phyloP scores from a whole-genome alignment of 352 stramenopile genomes.

The Pythium brassicae region DNA sequence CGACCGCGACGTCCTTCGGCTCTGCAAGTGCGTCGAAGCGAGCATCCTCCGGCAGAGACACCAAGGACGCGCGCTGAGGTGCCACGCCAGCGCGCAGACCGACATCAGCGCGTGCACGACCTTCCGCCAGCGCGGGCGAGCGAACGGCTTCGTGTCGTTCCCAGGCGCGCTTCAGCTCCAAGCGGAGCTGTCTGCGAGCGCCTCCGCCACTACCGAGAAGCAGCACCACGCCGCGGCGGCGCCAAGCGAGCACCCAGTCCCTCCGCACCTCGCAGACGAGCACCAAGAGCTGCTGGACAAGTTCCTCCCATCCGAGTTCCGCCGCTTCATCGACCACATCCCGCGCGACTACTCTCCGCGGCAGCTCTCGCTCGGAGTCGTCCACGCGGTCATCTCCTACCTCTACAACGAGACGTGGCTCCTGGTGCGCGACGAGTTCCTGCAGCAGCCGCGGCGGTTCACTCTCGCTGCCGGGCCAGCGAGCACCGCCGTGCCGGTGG shows the following conservation, averaged over 20 bases:
- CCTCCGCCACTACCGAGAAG: not conserved
- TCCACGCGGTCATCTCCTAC: slow-evolving; percentile 42
- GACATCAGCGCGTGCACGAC: slow-evolving; percentile 26
- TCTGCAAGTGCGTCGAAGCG: slow-evolving; percentile 32
- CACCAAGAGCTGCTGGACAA: slow-evolving; percentile 27
- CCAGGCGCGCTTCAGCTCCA: slow-evolving; percentile 9
- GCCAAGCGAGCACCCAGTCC: not conserved
- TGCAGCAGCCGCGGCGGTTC: slow-evolving; percentile 17
- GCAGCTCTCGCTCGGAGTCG: slow-evolving; percentile 29
- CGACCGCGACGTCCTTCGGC: slow-evolving; percentile 26
- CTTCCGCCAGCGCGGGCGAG: slow-evolving; percentile 9
- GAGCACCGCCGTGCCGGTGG: slow-evolving; percentile 18
- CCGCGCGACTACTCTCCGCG: slow-evolving; percentile 31
- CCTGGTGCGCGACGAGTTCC: slow-evolving; percentile 32
- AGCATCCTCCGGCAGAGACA: slow-evolving; percentile 16
- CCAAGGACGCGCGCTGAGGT: not conserved
- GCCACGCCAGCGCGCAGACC: slow-evolving; percentile 21
- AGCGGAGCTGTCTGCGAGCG: not conserved
- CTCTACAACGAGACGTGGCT: slow-evolving; percentile 43
- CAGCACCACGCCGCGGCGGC: not conserved
- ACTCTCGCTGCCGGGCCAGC: slow-evolving; percentile 2
- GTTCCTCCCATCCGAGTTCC: slow-evolving; percentile 29
- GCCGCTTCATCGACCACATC: slow-evolving; percentile 21
- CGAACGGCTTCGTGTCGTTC: slow-evolving; percentile 16
- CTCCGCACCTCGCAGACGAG: slow-evolving; percentile 9